phyloP scores from a whole-genome alignment of 768 basidiomycete genomes.

The Hydnum rufescens region DNA sequence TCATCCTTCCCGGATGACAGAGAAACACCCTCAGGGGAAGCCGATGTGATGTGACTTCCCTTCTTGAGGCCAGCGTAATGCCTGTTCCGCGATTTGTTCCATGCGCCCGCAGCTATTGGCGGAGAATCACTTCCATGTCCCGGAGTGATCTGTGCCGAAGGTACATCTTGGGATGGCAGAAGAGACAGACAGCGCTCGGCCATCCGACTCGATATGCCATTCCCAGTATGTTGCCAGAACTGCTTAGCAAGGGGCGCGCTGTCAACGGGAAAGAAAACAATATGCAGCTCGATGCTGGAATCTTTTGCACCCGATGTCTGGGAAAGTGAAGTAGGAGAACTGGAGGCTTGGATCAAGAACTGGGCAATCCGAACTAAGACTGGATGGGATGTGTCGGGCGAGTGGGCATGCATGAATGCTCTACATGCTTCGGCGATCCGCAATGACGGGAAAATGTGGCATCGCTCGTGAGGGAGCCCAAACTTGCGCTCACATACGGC shows the following conservation, averaged over 20 bases:
- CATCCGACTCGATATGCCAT: conserved; percentile 73
- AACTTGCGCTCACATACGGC: conserved; percentile 60
- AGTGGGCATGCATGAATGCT: conserved; percentile 41
- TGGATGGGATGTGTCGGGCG: conserved; percentile 24
- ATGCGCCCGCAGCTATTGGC: conserved; percentile 17
- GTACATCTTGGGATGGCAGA: conserved; percentile 20
- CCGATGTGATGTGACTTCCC: conserved; percentile 8
- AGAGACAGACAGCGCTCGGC: conserved; percentile 67
- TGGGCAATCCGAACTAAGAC: conserved; percentile 40
- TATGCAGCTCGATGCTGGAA: conserved; percentile 42
- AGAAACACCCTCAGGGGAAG: background rate
- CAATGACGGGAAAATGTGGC: conserved; percentile 61
- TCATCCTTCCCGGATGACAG: background rate
- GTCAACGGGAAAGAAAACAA: conserved; percentile 53
- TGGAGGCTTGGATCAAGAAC: conserved; percentile 34
- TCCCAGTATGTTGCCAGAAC: conserved; percentile 92
- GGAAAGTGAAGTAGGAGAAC: conserved; percentile 9
- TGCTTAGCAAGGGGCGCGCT: conserved; percentile 52
- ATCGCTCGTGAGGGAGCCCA: conserved; percentile 44
- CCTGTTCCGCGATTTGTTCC: conserved; percentile 30
- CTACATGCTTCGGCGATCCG: conserved; percentile 56
- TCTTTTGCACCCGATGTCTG: conserved; percentile 7
- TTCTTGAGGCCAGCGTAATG: conserved; percentile 30
- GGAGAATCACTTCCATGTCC: too few species aligned
- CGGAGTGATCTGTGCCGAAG: conserved; percentile 12